phyloP scores from a whole-genome alignment of 2,329 filamentous ascomycete genomes.

The Colletotrichum liriopes region DNA sequence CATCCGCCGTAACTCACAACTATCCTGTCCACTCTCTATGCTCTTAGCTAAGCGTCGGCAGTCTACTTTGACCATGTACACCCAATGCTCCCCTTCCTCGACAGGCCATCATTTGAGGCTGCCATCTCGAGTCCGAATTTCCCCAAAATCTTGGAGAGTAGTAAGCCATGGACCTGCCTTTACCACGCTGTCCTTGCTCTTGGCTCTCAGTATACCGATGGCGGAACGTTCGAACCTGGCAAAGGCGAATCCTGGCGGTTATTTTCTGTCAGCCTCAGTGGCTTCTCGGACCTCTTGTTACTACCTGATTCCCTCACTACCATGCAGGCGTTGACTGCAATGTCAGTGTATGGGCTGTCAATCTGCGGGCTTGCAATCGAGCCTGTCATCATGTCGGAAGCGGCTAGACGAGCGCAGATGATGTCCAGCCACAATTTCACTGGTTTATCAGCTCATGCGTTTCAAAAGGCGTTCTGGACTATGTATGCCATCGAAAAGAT shows the following conservation, averaged over 20 bases:
- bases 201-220: slow-evolving; percentile 54
- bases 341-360: slow-evolving; percentile 49
- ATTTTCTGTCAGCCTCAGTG: slow-evolving; percentile 54
- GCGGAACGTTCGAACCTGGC: slow-evolving; percentile 56
- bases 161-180: slow-evolving; percentile 54
- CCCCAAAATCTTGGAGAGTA: slow-evolving; percentile 46
- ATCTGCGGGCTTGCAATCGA: slow-evolving; percentile 52
- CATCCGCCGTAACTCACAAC: slow-evolving; percentile 30
- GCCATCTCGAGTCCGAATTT: slow-evolving; percentile 49
- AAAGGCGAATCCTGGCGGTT: slow-evolving; percentile 57
- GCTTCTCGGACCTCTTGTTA: slow-evolving; percentile 53
- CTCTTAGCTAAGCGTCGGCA: slow-evolving; percentile 21
- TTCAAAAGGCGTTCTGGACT: slow-evolving; percentile 51
- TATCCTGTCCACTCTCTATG: background rate
- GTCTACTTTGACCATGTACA: slow-evolving; percentile 59
- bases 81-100: slow-evolving; percentile 58
- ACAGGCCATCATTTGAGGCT: slow-evolving; percentile 54
- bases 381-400: slow-evolving; percentile 51
- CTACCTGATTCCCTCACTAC: slow-evolving; percentile 50
- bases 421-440: slow-evolving; percentile 46
- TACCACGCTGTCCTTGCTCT: slow-evolving; percentile 58
- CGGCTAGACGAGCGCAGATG: slow-evolving; percentile 50
- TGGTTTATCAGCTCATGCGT: slow-evolving; percentile 39
- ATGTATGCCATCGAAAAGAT: slow-evolving; percentile 49
- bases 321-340: slow-evolving; percentile 52